Conservation (phyloP, 805 yeast species). For the Suhomyces xylopsoci region DNA sequence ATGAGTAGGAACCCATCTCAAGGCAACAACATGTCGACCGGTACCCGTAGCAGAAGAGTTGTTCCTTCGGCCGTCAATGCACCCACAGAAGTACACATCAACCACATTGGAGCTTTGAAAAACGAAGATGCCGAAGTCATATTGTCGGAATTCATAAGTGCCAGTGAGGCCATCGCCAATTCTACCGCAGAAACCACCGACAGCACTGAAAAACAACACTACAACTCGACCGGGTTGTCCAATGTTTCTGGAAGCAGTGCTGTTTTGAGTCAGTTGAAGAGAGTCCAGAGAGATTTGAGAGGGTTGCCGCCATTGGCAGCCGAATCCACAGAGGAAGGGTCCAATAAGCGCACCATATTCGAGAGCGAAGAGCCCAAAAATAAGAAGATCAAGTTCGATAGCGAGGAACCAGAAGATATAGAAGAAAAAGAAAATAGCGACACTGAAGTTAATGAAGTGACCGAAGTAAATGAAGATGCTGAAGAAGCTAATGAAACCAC, state of each 20-base stretch:
- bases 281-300: constrained; percentile 74
- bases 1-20: neutral
- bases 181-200: constrained; percentile 21
- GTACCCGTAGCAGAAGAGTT: constrained; percentile 41
- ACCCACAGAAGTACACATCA: constrained; percentile 43
- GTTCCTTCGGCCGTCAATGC: constrained; percentile 45
- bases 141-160: constrained; percentile 40
- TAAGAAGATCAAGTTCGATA: constrained; percentile 17
- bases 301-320: constrained; percentile 67
- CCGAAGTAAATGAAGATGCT: neutral
- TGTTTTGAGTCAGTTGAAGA: constrained; percentile 58
- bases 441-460: neutral
- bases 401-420: constrained; percentile 8
- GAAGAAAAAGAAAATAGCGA: constrained; percentile 10
- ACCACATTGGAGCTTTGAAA: constrained; percentile 24
- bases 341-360: constrained; percentile 26
- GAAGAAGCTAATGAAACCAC: neutral
- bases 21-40: constrained; percentile 20
- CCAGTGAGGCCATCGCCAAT: constrained; percentile 35
- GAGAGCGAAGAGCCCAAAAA: constrained; percentile 17
- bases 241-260: constrained; percentile 34
- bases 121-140: constrained; percentile 46
- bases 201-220: constrained; percentile 20
- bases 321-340: constrained; percentile 12
- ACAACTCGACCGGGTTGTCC: constrained; percentile 28